A percentile compares a stretch with the other conserved stretches of the same genome.
phyloP scores from a whole-genome alignment of 371 early-diverging fungal species.

The Thermomucor indicae-seudaticae region DNA sequence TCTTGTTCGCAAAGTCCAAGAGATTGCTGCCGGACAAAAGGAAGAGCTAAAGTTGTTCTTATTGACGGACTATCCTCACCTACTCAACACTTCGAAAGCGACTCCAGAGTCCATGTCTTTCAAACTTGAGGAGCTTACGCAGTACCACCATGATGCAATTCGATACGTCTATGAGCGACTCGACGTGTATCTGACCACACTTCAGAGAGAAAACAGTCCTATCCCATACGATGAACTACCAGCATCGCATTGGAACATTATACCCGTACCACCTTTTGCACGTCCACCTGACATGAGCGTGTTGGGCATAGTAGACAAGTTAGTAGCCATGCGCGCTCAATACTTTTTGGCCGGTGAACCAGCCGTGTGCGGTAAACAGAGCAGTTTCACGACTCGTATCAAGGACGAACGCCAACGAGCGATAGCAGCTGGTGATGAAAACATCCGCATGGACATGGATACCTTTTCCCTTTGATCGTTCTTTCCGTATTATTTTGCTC shows the following conservation, averaged over 20 bases:
- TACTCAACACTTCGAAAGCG: conserved; percentile 25
- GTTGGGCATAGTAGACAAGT: conserved; percentile 43
- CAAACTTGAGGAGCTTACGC: conserved; percentile 16
- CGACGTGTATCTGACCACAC: conserved; percentile 25
- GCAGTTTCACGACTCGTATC: conserved; percentile 41
- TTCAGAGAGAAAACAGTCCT: conserved; percentile 9
- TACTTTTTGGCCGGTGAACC: conserved; percentile 44
- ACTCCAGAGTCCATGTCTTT: conserved; percentile 43
- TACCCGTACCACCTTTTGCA: conserved; percentile 18
- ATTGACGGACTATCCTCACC: conserved; percentile 46
- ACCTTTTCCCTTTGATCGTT: conserved; percentile 7
- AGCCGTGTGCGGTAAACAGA: conserved; percentile 32
- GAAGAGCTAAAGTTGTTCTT: conserved; percentile 23
- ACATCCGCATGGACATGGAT: conserved; percentile 7
- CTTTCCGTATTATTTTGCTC: no score
- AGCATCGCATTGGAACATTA: conserved; percentile 54
- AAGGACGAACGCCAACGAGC: conserved; percentile 7
- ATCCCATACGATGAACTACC: conserved; percentile 82
- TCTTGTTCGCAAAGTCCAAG: conserved; percentile 23
- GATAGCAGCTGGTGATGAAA: conserved; percentile 4
- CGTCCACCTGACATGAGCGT: conserved; percentile 28
- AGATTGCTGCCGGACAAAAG: conserved; percentile 2
- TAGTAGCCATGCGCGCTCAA: conserved; percentile 44
- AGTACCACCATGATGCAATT: conserved; percentile 40
- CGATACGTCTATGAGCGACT: conserved; percentile 25